Base-by-base conservation (phyloP, 2,329 filamentous ascomycete species). In the Colletotrichum noveboracense region DNA sequence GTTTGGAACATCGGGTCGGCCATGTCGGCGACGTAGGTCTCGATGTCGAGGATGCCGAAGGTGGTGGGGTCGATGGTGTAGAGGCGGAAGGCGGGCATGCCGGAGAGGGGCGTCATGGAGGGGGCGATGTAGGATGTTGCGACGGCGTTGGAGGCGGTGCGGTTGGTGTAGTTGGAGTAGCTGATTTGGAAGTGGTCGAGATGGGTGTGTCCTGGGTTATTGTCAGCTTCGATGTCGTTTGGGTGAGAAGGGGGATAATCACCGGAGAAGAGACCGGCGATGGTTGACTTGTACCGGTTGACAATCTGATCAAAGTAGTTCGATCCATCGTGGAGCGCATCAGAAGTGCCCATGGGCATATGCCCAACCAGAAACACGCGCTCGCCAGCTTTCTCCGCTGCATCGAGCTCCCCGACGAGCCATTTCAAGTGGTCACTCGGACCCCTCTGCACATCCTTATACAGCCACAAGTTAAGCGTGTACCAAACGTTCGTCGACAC, bases 231-330 rank as follows among this genome's bases (percentile, higher is more conserved):
- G 2, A n/a, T 3, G 8, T 3, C 8, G 8, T 10, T 10, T 9
- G 9, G 5, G 2, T 43, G 18, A 43, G 3, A n/a, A 6, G 38
- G 18, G n/a, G 2, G 3, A 21, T 13, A 21, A 0, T 48, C 0
- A 9, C 56, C 56, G 3, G 32, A 60, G 56, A 60, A 60, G 3
- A 60, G 14, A 0, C 30, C 30, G 28, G n/a, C 56, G 8, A 60
- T 60, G 56, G 18, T 60, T 14, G 28, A 18, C 56, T 30, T 60
- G 7, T 32, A 60, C 3, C 56, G 56, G 3, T 60, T 28, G 5
- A 60, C 28, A 8, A 60, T n/a, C 9, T 60, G 56, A 13, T 60
- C 56, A 1, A 30, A 30, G 56, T 60, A 32, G 0, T 32, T 60
- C 5, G 56, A 32, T 0, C 16, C 26, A 12, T 60, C 26, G 6